phyloP scores from a whole-genome alignment of 108 stramenopile genomes.

The Stephanodiscus minutulus region DNA sequence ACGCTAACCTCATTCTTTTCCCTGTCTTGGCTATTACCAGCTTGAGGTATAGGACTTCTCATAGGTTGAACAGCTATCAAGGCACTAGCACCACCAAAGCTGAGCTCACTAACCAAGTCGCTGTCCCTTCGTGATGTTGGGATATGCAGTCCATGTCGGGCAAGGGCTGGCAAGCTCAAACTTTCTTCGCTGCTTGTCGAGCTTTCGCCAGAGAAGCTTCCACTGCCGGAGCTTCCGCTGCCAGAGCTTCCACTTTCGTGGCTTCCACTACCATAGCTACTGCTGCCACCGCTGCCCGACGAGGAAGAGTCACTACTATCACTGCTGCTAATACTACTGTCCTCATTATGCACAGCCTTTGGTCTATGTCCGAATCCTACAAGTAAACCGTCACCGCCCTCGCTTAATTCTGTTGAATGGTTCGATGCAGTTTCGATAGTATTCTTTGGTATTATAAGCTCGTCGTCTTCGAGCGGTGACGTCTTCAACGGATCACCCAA shows the following conservation, averaged over 20 bases:
- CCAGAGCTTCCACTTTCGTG: conserved; percentile 5
- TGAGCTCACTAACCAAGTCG: conserved; percentile 42
- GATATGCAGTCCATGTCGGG: conserved; percentile 28
- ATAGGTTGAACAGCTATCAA: conserved; percentile 20
- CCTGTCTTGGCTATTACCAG: neutral
- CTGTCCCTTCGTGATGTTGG: neutral
- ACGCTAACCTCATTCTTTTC: neutral
- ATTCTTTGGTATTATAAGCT: conserved; percentile 4
- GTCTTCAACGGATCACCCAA: neutral
- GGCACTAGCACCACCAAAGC: conserved; percentile 53
- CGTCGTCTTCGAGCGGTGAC: conserved; percentile 6
- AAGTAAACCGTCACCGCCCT: conserved; percentile 34
- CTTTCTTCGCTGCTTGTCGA: conserved; percentile 25
- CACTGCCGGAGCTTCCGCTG: conserved; percentile 18
- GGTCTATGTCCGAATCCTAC: conserved; percentile 46
- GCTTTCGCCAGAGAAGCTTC: conserved; percentile 3
- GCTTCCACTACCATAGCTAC: conserved; percentile 9
- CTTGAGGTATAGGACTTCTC: conserved; percentile 12
- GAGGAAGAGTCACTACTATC: conserved; percentile 16
- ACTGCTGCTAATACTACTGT: conserved; percentile 17
- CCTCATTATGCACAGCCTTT: neutral
- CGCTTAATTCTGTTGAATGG: conserved; percentile 38
- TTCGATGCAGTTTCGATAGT: conserved; percentile 1
- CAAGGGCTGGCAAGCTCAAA: conserved; percentile 24
- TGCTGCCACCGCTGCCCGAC: conserved; percentile 9